Conservation (phyloP, 2,329 filamentous ascomycete genomes). For the Penicillium glabrum region DNA sequence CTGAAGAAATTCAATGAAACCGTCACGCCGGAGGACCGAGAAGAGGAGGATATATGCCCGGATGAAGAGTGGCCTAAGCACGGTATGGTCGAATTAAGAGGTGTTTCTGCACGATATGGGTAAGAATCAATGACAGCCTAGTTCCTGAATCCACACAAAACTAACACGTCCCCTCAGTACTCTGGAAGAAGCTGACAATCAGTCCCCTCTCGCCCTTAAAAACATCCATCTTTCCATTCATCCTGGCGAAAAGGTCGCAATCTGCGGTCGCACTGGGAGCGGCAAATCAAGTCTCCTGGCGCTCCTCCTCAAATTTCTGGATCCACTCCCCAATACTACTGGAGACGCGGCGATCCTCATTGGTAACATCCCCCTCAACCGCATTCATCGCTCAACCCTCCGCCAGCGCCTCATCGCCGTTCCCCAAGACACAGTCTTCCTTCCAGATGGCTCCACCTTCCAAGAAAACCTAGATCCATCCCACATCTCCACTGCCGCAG, state of each 20-base stretch:
- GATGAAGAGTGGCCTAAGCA: neutral
- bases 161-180: neutral
- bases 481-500: slow-evolving; percentile 14
- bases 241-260: neutral
- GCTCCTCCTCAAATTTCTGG: neutral
- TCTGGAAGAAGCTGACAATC: neutral
- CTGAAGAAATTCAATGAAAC: neutral
- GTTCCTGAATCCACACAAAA: neutral
- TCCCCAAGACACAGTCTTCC: slow-evolving; percentile 56
- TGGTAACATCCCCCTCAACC: neutral
- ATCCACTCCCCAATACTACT: neutral
- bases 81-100: neutral
- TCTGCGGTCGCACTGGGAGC: neutral
- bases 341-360: neutral
- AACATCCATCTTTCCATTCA: neutral
- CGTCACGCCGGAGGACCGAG: neutral
- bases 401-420: slow-evolving; percentile 53
- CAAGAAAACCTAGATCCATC: slow-evolving; percentile 45
- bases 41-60: neutral
- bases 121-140: neutral
- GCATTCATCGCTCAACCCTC: slow-evolving; percentile 39
- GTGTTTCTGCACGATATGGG: neutral
- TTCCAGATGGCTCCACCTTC: slow-evolving; percentile 46
- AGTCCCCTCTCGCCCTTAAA: neutral
- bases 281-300: neutral